Evolutionary conservation across 805 yeast genomes (phyloP), one percentile per base, ranked within the genome.

Genomic region (Hermanozyma aechmeae): DNA sequence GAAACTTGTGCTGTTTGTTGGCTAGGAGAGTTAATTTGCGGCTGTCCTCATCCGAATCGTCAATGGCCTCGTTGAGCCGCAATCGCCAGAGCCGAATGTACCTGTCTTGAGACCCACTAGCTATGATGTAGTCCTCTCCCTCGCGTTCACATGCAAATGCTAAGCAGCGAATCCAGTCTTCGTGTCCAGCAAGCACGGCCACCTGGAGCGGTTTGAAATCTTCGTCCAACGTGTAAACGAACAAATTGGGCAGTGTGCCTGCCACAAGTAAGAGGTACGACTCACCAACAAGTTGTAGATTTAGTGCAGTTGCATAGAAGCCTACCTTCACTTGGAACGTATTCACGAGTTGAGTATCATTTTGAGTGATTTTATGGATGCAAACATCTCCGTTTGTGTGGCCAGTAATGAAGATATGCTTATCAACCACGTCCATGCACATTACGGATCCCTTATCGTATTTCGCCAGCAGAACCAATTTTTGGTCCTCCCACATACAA

Each of bases 21-120:
- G 79, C 72, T 34, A 82, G 58, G 23, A 77, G 58, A 7, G 64
- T 62, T 39, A 76, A 61, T 43, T 68, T 73, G 29, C 44, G 43
- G 2, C 53, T 59, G 37, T 73, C 79, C 32, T 72, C 78, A 34
- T 71, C 76, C 1, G 73, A 63, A 32, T 68, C 65, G 34, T 76
- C 79, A 29, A 76, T 71, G 16, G 53, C 43, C 2, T 68, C 77
- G 40, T 76, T 71, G 12, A 71, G 48, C 32, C 70, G 58, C 25
- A 87, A 54, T 45, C 84, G 71, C 98, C 98, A 92, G 24, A 92
- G 56, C 39, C 98, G 68, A 29, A 92, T 84, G 48, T 85, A 86
- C 42, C 94, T 64, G 52, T 92, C 99, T 48, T 92, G 95, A 1
- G 95, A 79, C 0, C 95, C 97, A 31, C 82, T 73, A 4, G 97